Evolutionary conservation across 192 early-diverging fungal species (phyloP), one percentile per base, ranked within the genome.

Genomic region (Coemansia sp.): DNA sequence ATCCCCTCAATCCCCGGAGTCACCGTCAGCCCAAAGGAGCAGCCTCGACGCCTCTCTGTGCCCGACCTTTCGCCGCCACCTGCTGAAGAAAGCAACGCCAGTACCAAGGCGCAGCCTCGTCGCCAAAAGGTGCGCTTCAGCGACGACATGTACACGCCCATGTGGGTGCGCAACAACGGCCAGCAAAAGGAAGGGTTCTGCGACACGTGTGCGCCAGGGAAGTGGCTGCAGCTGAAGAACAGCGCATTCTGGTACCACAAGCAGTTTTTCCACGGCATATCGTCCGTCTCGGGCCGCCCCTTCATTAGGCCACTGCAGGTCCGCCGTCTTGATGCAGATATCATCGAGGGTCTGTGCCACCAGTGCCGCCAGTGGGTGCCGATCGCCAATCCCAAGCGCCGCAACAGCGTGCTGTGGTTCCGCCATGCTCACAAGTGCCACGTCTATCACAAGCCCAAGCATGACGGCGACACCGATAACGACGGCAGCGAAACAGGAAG

Each of bases 201-300:
- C 79, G 92, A 94, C 32, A 87, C 88, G 5, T 94, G 93, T 64
- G 72, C 79, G 47, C 91, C 92, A 6, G 92, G 92, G 5, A 92
- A 91, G 62, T 94, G 93, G 92, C 82, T 94, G 43, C 92, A 94
- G 65, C 85, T 94, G 20, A 94, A 94, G 67, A 94, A 94, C 71
- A 91, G 90, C 61, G 93, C 93, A 17, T 94, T 83, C 65, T 94
- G 93, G 93, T 94, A 93, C 65, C 92, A 93, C 70, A 94, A 94
- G 81, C 93, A 93, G 79, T 94, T 92, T 54, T 87, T 84, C 40
- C 92, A 94, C 71, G 93, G 93, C 39, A 92, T 93, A 36, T 94
- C 92, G n/a, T 92, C 90, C 0, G 90, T 92, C 5, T 93, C 93
- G 17, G 90, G 93, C 29, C 85, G 88, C 49, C 79, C 87, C 14